These are phyloP conservation scores for Xylariaceae sp. DNA, from an alignment of 2,329 filamentous ascomycete species.

Conservation along the genomic window DNA sequence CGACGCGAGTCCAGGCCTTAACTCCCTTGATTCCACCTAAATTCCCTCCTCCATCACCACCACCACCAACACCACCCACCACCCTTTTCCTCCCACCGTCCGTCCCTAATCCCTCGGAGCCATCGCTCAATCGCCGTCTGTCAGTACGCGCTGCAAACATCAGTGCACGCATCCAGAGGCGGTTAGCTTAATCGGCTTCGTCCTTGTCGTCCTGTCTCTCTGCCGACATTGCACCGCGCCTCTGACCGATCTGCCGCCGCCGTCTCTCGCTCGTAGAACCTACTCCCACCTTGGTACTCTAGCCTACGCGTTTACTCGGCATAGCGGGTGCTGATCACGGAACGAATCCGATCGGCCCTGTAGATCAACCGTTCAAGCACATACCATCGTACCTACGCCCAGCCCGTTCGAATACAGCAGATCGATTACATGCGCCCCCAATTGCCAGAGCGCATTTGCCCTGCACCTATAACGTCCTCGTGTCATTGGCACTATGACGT, in stretches of 20 bases:
- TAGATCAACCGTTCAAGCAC: slow-evolving; percentile 8
- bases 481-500: slow-evolving; percentile 35
- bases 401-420: not conserved
- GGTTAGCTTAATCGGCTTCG: not conserved
- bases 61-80: too few relatives aligned
- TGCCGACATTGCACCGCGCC: slow-evolving; percentile 1
- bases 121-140: not conserved
- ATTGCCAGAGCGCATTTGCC: slow-evolving; percentile 14
- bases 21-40: slow-evolving; percentile 9
- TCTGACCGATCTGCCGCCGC: not conserved
- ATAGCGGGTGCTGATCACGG: not conserved
- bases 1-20: slow-evolving; percentile 14
- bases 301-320: slow-evolving; percentile 6
- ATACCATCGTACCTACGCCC: not conserved
- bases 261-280: not conserved
- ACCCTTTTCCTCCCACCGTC: not conserved
- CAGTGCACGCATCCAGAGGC: not conserved
- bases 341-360: slow-evolving; percentile 8
- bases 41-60: slow-evolving; percentile 4
- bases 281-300: slow-evolving; percentile 11
- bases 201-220: not conserved
- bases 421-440: slow-evolving; percentile 19
- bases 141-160: not conserved
- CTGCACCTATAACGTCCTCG: slow-evolving; percentile 26
- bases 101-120: not conserved